phyloP scores from a whole-genome alignment of 2,329 filamentous ascomycete species.

The Penicillium sp. region DNA sequence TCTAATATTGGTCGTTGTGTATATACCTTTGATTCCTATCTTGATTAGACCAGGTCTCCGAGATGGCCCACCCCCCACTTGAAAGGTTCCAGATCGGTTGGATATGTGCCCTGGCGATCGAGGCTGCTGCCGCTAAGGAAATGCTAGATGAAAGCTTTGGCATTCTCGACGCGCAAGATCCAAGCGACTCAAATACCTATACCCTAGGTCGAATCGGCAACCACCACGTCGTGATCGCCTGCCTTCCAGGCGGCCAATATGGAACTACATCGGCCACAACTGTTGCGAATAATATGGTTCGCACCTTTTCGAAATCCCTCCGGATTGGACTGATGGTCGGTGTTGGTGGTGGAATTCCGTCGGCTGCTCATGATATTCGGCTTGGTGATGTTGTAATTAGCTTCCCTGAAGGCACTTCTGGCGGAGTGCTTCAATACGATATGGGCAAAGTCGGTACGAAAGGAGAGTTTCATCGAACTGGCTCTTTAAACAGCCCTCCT shows the following conservation, averaged over 20 bases:
- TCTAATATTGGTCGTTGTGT: no score
- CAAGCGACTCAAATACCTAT: conserved; percentile 22
- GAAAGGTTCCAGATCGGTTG: not conserved
- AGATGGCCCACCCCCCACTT: not conserved
- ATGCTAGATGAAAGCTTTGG: conserved; percentile 14
- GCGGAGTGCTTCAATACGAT: not conserved
- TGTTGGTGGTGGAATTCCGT: not conserved
- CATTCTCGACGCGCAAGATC: conserved; percentile 15
- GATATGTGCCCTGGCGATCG: not conserved
- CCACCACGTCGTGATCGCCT: conserved; percentile 24
- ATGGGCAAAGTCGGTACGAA: not conserved
- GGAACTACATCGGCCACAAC: conserved; percentile 18
- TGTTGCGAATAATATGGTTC: conserved; percentile 20
- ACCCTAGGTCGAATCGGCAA: conserved; percentile 21
- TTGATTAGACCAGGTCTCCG: no score
- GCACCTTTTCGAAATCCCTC: conserved; percentile 20
- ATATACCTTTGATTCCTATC: no score
- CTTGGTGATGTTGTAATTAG: not conserved
- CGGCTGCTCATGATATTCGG: not conserved
- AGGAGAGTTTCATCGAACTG: not conserved
- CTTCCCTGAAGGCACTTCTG: not conserved
- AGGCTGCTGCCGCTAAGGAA: not conserved
- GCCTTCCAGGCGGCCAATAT: conserved; percentile 14
- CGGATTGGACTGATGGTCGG: conserved; percentile 25
- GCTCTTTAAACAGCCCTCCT: not conserved